phyloP scores from a whole-genome alignment of 108 stramenopile genomes.

The Cyclotella cryptica region DNA sequence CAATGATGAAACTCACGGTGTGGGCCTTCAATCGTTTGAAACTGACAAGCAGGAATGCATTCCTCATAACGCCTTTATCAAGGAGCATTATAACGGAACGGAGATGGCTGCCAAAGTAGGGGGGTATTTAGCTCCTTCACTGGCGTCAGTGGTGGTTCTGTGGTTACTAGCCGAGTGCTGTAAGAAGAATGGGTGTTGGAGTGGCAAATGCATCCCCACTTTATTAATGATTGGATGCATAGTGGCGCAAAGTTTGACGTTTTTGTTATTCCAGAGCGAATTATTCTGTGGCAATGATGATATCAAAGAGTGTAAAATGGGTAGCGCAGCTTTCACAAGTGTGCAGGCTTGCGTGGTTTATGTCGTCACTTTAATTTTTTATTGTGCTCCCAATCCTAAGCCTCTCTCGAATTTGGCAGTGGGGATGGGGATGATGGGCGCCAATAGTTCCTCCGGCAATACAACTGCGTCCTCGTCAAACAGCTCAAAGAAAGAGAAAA shows the following conservation, averaged over 20 bases:
- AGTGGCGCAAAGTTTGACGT: constrained; percentile 42
- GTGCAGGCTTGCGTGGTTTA: constrained; percentile 45
- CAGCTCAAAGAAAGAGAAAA: constrained; percentile 18
- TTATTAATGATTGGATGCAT: constrained; percentile 12
- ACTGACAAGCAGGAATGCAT: constrained; percentile 24
- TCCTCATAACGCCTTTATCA: constrained; percentile 39
- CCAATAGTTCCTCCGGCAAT: background rate
- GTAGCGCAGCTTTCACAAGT: constrained; percentile 33
- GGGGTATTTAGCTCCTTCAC: constrained; percentile 34
- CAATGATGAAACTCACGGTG: constrained; percentile 30
- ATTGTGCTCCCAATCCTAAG: constrained; percentile 35
- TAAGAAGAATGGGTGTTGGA: constrained; percentile 30
- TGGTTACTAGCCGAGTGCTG: constrained; percentile 34
- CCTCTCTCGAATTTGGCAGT: constrained; percentile 13
- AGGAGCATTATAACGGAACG: constrained; percentile 49
- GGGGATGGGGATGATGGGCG: background rate
- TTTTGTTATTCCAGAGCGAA: constrained; percentile 38
- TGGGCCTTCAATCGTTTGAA: constrained; percentile 42
- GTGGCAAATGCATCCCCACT: constrained; percentile 40
- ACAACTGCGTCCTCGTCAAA: background rate
- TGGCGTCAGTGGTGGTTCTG: constrained; percentile 15
- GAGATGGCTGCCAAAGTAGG: constrained; percentile 45
- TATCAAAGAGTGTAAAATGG: constrained; percentile 34
- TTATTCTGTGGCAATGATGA: constrained; percentile 46
- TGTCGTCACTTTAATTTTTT: constrained; percentile 27